phyloP scores from a whole-genome alignment of 2,329 filamentous ascomycete genomes.

The Fusarium papillatum region DNA sequence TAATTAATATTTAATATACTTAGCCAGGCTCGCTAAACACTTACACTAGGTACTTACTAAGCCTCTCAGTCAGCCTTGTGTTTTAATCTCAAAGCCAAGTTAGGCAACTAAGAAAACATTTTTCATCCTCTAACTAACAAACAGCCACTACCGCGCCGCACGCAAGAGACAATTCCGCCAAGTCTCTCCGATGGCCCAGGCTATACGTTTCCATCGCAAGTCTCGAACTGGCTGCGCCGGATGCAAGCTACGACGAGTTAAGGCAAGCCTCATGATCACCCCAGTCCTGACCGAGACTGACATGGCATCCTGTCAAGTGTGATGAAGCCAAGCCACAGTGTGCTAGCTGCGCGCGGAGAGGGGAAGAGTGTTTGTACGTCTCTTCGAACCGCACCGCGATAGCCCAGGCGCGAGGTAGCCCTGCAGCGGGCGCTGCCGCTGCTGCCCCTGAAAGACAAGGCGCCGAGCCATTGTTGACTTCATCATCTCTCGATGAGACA shows the following conservation, averaged over 20 bases:
- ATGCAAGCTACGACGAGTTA: conserved; percentile 7
- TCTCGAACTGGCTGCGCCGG: conserved; percentile 1
- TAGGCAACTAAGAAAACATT: neutral
- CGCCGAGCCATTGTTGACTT: neutral
- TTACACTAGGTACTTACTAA: no score
- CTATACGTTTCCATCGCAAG: conserved; percentile 7
- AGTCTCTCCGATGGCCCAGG: neutral
- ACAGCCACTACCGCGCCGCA: neutral
- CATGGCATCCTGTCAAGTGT: neutral
- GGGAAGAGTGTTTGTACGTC: conserved; percentile 1
- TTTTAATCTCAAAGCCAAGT: no score
- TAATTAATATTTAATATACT: no score
- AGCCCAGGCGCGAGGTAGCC: neutral
- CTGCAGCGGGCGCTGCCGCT: neutral
- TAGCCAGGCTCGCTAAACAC: no score
- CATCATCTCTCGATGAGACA: no score
- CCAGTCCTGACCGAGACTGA: neutral
- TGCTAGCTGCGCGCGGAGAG: neutral
- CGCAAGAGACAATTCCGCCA: neutral
- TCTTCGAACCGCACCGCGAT: neutral
- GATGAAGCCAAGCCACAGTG: conserved; percentile 4
- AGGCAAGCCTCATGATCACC: neutral
- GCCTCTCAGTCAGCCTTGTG: no score
- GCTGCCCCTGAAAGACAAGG: neutral
- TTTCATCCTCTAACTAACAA: neutral